Evolutionary conservation across 768 basidiomycete species (phyloP).

Genomic region (Tylopilus plumbeoviolaceoides): DNA sequence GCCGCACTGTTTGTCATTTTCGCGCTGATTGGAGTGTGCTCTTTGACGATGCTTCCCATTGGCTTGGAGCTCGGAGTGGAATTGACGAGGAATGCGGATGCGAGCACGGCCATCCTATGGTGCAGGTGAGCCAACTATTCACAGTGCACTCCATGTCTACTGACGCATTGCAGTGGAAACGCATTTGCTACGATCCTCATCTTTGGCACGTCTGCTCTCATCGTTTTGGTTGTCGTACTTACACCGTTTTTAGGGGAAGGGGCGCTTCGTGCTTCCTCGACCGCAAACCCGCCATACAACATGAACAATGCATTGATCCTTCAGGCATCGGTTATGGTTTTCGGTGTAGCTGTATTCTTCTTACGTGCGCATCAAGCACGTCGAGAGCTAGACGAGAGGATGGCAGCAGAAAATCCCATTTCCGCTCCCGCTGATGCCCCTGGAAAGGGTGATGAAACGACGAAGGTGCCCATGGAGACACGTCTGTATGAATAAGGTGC

Average conservation of each 20-base stretch:
- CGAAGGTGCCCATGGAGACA: background rate
- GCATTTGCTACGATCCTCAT: conserved; percentile 58
- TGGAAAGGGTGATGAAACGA: background rate
- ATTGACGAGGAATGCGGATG: conserved; percentile 74
- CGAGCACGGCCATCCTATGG: conserved; percentile 75
- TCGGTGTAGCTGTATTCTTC: conserved; percentile 43
- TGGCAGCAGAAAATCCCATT: conserved; percentile 16
- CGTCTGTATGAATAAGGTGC: background rate
- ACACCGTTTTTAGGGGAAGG: conserved; percentile 44
- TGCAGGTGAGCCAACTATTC: conserved; percentile 46
- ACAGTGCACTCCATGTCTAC: background rate
- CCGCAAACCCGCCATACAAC: conserved; percentile 67
- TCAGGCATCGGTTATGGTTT: conserved; percentile 46
- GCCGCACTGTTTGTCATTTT: conserved; percentile 63
- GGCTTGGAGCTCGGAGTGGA: conserved; percentile 77
- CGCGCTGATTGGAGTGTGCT: conserved; percentile 61
- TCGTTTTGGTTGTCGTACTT: background rate
- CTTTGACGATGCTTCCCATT: conserved; percentile 70
- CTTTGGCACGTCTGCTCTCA: conserved; percentile 41
- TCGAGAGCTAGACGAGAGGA: conserved; percentile 58
- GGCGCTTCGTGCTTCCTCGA: conserved; percentile 58
- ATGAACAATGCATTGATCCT: conserved; percentile 70
- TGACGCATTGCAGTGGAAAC: conserved; percentile 50
- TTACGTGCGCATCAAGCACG: conserved; percentile 60
- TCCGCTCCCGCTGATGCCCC: background rate